Evolutionary conservation across 495 filamentous ascomycete species (phyloP).

Genomic region (Penicillium samsonianum): DNA sequence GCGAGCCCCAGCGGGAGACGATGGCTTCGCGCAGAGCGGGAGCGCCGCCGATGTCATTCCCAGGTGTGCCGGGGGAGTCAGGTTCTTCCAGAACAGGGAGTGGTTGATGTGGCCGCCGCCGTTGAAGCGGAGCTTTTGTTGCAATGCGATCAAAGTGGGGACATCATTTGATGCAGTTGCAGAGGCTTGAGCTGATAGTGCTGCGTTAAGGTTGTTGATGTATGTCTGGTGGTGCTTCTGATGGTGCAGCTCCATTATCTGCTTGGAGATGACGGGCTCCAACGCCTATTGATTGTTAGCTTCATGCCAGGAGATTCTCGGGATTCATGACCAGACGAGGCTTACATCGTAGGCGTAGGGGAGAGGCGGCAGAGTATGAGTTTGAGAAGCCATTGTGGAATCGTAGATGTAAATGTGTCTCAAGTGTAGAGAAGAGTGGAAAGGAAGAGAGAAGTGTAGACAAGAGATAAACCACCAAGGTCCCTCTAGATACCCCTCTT

Average conservation of each 20-base stretch:
- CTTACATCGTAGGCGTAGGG: conserved; percentile 48
- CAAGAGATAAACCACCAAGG: conserved; percentile 15
- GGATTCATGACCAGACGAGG: neutral
- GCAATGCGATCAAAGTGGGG: conserved; percentile 67
- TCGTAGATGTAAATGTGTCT: neutral
- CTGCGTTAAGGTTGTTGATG: conserved; percentile 62
- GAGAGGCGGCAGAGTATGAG: conserved; percentile 42
- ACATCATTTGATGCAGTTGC: conserved; percentile 50
- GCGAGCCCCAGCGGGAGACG: conserved; percentile 66
- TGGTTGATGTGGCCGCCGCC: conserved; percentile 94
- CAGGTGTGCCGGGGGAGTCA: conserved; percentile 65
- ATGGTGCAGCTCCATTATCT: conserved; percentile 94
- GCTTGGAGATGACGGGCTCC: conserved; percentile 87
- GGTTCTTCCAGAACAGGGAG: conserved; percentile 88
- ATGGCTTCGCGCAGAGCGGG: conserved; percentile 62
- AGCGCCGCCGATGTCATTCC: conserved; percentile 64
- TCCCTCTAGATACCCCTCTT: conserved; percentile 18
- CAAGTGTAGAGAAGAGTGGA: neutral
- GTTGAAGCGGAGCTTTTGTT: conserved; percentile 91
- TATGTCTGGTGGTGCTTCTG: conserved; percentile 67
- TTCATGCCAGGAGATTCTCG: neutral
- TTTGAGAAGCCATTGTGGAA: conserved; percentile 14
- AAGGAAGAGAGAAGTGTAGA: neutral
- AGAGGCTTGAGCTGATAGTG: conserved; percentile 48
- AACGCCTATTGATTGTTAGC: conserved; percentile 59